Percentiles rank a stretch among this genome's conserved stretches.
Conservation (phyloP, 2,329 filamentous ascomycete genomes). For the Sclerotiophoma versabilis region DNA sequence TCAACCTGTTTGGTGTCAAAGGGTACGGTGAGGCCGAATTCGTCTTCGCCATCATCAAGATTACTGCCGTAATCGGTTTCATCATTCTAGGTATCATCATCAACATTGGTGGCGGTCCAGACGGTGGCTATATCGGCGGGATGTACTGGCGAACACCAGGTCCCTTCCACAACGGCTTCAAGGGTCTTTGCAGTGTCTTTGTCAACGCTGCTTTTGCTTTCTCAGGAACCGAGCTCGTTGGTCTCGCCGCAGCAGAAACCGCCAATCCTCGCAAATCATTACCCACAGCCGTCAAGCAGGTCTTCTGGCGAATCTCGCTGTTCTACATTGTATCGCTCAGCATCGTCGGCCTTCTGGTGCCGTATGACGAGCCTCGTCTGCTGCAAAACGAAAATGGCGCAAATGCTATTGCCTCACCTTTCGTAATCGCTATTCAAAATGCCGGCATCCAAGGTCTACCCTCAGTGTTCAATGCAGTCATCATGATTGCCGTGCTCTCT, state of each 20-base stretch:
- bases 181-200: constrained; percentile 69
- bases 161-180: constrained; percentile 77
- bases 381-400: constrained; percentile 64
- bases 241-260: constrained; percentile 66
- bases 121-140: constrained; percentile 78
- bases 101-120: constrained; percentile 73
- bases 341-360: constrained; percentile 82
- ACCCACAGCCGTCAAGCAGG: constrained; percentile 54
- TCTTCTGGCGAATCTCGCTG: constrained; percentile 58
- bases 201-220: constrained; percentile 70
- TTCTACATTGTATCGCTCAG: constrained; percentile 88
- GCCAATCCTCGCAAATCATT: constrained; percentile 61
- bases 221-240: constrained; percentile 68
- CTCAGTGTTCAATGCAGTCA: constrained; percentile 93
- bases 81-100: constrained; percentile 87
- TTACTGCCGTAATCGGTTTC: constrained; percentile 85
- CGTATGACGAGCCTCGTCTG: constrained; percentile 71
- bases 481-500: constrained; percentile 86
- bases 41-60: constrained; percentile 84
- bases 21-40: constrained; percentile 93
- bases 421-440: constrained; percentile 89
- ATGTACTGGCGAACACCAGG: constrained; percentile 79
- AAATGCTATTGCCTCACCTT: constrained; percentile 81
- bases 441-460: constrained; percentile 82
- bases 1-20: constrained; percentile 74